phyloP scores from a whole-genome alignment of 75 land plant species.

The Pinus taeda region DNA sequence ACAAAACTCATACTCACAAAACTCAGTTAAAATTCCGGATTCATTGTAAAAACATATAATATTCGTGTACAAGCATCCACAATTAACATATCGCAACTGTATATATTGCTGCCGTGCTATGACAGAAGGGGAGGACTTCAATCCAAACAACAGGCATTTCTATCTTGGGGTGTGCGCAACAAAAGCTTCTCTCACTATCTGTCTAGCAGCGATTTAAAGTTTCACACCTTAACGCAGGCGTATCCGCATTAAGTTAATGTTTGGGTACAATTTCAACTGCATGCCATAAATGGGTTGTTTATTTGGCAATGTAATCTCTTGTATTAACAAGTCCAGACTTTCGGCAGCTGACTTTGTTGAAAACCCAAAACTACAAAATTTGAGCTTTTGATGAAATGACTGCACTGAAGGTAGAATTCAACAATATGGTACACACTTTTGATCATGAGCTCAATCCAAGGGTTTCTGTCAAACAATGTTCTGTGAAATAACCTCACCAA shows the following conservation, averaged over 20 bases:
- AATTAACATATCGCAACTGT: neutral
- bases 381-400: neutral
- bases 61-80: neutral
- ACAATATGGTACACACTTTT: neutral
- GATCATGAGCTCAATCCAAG: neutral
- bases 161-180: too few relatives aligned
- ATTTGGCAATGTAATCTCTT: neutral
- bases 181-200: too few relatives aligned
- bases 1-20: too few relatives aligned
- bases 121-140: neutral
- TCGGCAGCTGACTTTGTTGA: neutral
- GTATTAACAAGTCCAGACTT: neutral
- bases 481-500: conserved; percentile 87
- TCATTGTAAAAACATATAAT: too few relatives aligned
- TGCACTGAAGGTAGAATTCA: too few relatives aligned
- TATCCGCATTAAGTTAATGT: neutral
- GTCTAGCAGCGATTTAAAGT: too few relatives aligned
- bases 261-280: neutral
- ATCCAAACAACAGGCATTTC: neutral
- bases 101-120: neutral
- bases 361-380: neutral
- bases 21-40: too few relatives aligned
- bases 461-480: conserved; percentile 20
- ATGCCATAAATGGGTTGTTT: neutral
- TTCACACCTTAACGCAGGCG: neutral